Conservation (phyloP, 805 yeast species). For the Yueomyces sinensis region DNA sequence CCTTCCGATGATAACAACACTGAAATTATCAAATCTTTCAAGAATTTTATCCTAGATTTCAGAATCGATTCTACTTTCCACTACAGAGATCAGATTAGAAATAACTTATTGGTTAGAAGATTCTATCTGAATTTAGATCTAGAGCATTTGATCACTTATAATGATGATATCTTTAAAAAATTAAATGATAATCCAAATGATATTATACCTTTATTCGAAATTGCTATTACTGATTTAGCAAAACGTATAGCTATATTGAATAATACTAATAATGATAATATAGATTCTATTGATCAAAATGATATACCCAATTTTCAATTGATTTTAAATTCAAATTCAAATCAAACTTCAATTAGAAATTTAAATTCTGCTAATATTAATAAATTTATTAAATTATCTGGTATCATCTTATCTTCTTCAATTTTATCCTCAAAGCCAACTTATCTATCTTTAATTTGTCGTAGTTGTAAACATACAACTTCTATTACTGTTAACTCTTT, state of each 20-base stretch:
- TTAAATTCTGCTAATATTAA: constrained; percentile 81
- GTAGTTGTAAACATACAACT: constrained; percentile 73
- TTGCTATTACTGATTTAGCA: constrained; percentile 76
- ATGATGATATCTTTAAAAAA: constrained; percentile 78
- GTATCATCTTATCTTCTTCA: constrained; percentile 85
- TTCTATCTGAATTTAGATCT: constrained; percentile 63
- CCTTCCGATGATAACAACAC: constrained; percentile 47
- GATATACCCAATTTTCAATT: constrained; percentile 74
- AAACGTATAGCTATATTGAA: constrained; percentile 41
- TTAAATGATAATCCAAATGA: constrained; percentile 80
- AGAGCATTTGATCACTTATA: constrained; percentile 76
- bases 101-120: constrained; percentile 65
- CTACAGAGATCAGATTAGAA: constrained; percentile 84
- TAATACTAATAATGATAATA: constrained; percentile 4
- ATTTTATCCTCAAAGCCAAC: constrained; percentile 84
- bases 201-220: constrained; percentile 75
- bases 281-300: constrained; percentile 16
- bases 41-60: constrained; percentile 72
- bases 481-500: constrained; percentile 32
- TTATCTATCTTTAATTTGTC: constrained; percentile 69
- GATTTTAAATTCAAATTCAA: constrained; percentile 59
- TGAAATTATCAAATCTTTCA: constrained; percentile 65
- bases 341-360: constrained; percentile 61
- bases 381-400: constrained; percentile 80
- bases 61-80: constrained; percentile 70